Evolutionary conservation across 2,329 filamentous ascomycete genomes (phyloP).

Genomic region (Periglandula ipomoeae): DNA sequence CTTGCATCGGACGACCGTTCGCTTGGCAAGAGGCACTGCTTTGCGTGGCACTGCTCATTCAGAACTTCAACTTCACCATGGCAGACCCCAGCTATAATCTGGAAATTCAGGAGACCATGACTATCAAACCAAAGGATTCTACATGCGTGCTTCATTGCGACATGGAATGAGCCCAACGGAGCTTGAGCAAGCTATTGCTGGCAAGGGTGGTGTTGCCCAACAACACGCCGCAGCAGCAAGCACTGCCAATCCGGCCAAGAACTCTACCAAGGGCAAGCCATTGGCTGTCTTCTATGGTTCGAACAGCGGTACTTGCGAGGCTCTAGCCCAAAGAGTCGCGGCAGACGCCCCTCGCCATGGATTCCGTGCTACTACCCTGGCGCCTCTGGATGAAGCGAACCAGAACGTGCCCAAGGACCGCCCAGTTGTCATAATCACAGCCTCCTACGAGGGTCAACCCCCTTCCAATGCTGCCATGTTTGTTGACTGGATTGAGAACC

Average conservation of each 20-base stretch:
- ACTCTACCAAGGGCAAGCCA: conserved; percentile 23
- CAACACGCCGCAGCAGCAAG: conserved; percentile 1
- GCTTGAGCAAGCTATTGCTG: conserved; percentile 36
- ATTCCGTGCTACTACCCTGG: conserved; percentile 43
- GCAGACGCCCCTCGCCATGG: conserved; percentile 50
- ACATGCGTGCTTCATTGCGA: conserved; percentile 49
- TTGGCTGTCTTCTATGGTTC: conserved; percentile 65
- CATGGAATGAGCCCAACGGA: conserved; percentile 35
- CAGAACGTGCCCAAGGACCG: conserved; percentile 49
- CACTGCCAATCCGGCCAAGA: neutral
- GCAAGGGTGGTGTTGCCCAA: conserved; percentile 12
- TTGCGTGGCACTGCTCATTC: conserved; percentile 53
- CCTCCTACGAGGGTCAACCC: conserved; percentile 66
- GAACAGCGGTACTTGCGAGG: conserved; percentile 67
- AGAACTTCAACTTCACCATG: conserved; percentile 60
- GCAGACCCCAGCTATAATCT: conserved; percentile 53
- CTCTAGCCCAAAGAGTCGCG: conserved; percentile 54
- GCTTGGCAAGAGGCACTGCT: conserved; percentile 65
- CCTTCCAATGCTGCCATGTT: conserved; percentile 65
- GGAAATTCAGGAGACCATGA: conserved; percentile 45
- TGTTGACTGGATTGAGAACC: conserved; percentile 52
- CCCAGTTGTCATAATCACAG: conserved; percentile 58
- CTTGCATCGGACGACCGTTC: conserved; percentile 64
- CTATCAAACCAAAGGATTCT: conserved; percentile 55
- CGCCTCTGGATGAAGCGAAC: conserved; percentile 52